These are phyloP conservation scores for Sporisorium graminicola DNA, from an alignment of 1,284 basidiomycete genomes.

Conservation along the genomic window DNA sequence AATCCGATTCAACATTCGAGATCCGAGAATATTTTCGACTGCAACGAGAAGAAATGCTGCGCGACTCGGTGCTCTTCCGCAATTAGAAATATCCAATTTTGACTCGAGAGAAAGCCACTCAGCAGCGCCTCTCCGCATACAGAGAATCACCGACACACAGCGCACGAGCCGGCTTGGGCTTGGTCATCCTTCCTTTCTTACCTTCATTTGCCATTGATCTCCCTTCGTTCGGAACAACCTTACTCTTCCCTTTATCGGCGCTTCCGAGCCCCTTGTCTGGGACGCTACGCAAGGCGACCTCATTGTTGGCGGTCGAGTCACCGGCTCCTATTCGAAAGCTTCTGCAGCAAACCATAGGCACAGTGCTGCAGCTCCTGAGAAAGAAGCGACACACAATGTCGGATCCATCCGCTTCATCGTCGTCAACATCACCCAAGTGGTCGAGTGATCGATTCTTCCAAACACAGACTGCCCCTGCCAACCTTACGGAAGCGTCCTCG, in stretches of 20 bases:
- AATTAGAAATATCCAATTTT: background rate
- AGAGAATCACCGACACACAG: background rate
- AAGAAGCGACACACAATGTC: conserved; percentile 22
- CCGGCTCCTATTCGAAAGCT: background rate
- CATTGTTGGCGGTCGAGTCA: background rate
- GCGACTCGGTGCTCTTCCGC: background rate
- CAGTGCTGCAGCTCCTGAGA: too few relatives aligned
- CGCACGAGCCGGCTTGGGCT: conserved; percentile 29
- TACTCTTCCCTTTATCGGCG: background rate
- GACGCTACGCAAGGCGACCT: too few relatives aligned
- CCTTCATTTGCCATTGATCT: background rate
- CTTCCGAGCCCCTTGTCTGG: background rate
- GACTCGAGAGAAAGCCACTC: background rate
- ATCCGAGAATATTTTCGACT: conserved; percentile 10
- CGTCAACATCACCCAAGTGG: conserved; percentile 38
- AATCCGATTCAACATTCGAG: conserved; percentile 5
- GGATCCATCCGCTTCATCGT: conserved; percentile 27
- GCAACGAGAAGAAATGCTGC: background rate
- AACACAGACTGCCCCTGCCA: conserved; percentile 51
- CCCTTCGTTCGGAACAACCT: background rate
- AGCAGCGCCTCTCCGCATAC: background rate
- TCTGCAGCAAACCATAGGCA: too few relatives aligned
- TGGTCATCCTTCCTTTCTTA: background rate
- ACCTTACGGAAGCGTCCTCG: conserved; percentile 35
- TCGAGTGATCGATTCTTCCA: conserved; percentile 60